Evolutionary conservation across 305 asterid genomes (phyloP).

Genomic region (Ilex paraguariensis): DNA sequence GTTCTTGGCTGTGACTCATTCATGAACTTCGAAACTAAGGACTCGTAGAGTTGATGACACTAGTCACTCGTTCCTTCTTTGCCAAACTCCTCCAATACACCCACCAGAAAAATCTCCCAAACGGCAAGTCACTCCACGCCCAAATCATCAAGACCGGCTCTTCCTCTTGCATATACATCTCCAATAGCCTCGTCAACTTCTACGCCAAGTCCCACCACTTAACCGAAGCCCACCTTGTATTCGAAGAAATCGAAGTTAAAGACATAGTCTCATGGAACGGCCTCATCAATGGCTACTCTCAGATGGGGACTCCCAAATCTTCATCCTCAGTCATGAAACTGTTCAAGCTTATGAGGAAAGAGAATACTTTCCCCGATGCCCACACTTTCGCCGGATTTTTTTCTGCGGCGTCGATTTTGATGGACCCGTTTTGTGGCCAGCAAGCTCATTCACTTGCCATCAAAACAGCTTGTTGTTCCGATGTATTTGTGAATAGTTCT

Average conservation of each 20-base stretch:
- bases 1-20: too few relatives aligned
- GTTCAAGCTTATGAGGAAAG: constrained; percentile 48
- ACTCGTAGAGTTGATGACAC: not conserved
- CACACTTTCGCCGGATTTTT: constrained; percentile 73
- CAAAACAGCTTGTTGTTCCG: constrained; percentile 35
- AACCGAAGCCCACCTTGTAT: constrained; percentile 44
- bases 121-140: constrained; percentile 58
- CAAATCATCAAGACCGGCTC: constrained; percentile 59
- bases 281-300: constrained; percentile 70
- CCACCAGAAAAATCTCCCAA: constrained; percentile 28
- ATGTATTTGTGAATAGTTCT: constrained; percentile 68
- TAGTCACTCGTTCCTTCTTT: constrained; percentile 32
- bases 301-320: constrained; percentile 32
- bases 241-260: constrained; percentile 49
- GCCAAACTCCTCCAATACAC: constrained; percentile 50
- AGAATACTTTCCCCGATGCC: constrained; percentile 43
- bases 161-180: constrained; percentile 36
- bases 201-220: constrained; percentile 68
- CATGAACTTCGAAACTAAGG: too few relatives aligned
- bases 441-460: constrained; percentile 53
- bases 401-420: constrained; percentile 44
- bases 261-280: constrained; percentile 63
- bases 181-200: constrained; percentile 61
- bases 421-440: constrained; percentile 33
- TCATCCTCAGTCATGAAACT: constrained; percentile 45